A percentile compares a stretch with the other conserved stretches of the same genome.
Evolutionary conservation across 306 rosid genomes (phyloP).

Genomic region (Bauhinia variegata): DNA sequence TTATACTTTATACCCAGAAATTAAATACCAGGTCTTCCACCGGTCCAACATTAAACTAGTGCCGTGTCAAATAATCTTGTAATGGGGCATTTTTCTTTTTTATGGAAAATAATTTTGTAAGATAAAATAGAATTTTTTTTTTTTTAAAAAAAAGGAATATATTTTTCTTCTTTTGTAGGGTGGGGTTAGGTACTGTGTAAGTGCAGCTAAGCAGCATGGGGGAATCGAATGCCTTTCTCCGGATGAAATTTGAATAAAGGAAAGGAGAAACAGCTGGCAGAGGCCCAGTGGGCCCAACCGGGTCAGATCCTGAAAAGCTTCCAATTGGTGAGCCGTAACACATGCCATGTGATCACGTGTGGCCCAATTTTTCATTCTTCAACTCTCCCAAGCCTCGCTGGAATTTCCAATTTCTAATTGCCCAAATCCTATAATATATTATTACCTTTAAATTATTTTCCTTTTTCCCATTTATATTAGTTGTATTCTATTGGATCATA

Average conservation of each 20-base stretch:
- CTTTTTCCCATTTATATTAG: neutral
- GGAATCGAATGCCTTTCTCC: neutral
- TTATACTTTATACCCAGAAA: constrained; percentile 6
- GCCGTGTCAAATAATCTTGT: constrained; percentile 26
- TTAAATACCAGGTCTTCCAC: constrained; percentile 42
- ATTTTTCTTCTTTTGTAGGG: neutral
- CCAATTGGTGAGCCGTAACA: neutral
- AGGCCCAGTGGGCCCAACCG: constrained; percentile 17
- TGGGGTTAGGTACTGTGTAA: neutral
- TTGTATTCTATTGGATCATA: too few relatives aligned
- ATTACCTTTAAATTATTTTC: neutral
- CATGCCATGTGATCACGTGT: constrained; percentile 59
- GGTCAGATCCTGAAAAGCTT: neutral
- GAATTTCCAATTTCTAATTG: neutral
- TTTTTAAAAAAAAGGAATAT: neutral
- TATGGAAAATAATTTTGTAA: neutral
- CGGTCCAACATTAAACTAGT: constrained; percentile 1
- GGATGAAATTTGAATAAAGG: neutral
- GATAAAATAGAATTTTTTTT: neutral
- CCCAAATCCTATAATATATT: neutral
- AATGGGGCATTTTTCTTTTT: too few relatives aligned
- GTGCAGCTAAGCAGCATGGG: constrained; percentile 21
- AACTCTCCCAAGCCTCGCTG: constrained; percentile 8
- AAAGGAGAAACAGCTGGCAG: constrained; percentile 26
- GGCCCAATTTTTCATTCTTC: neutral